phyloP scores from a whole-genome alignment of 495 filamentous ascomycete species.

The Aspergillus baeticus region DNA sequence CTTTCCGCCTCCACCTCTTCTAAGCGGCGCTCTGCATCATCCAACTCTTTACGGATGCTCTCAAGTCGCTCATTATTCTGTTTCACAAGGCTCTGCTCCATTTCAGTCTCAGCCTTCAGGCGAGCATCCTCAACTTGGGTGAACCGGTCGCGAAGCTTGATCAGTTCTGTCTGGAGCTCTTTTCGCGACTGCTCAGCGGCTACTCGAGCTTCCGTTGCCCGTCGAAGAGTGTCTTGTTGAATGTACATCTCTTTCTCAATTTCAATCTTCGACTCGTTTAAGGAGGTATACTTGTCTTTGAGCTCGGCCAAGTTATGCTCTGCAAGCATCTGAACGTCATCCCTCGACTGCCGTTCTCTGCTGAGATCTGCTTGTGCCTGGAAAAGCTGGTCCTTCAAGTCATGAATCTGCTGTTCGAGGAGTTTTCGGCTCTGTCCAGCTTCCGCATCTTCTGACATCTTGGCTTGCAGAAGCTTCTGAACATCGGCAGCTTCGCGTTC shows the following conservation, averaged over 20 bases:
- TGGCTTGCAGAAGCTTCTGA: constrained; percentile 79
- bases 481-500: constrained; percentile 88
- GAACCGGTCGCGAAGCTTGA: constrained; percentile 77
- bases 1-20: constrained; percentile 76
- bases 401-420: constrained; percentile 81
- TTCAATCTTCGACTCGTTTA: constrained; percentile 93
- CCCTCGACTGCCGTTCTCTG: constrained; percentile 89
- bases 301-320: constrained; percentile 83
- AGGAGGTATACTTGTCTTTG: constrained; percentile 78
- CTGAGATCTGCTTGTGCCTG: constrained; percentile 85
- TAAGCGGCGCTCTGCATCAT: constrained; percentile 65
- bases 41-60: constrained; percentile 74
- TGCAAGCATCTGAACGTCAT: constrained; percentile 88
- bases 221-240: constrained; percentile 91
- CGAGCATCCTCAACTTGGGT: constrained; percentile 81
- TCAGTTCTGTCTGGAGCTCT: constrained; percentile 81
- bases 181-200: constrained; percentile 83
- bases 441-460: constrained; percentile 85
- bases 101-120: constrained; percentile 73
- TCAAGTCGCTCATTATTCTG: constrained; percentile 81
- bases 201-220: constrained; percentile 76
- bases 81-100: constrained; percentile 74
- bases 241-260: constrained; percentile 98
- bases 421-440: constrained; percentile 81
- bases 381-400: constrained; percentile 82